These are phyloP conservation scores for Blattamonas nauphoetae DNA, from an alignment of 78 protist genomes.

Conservation along the genomic window DNA sequence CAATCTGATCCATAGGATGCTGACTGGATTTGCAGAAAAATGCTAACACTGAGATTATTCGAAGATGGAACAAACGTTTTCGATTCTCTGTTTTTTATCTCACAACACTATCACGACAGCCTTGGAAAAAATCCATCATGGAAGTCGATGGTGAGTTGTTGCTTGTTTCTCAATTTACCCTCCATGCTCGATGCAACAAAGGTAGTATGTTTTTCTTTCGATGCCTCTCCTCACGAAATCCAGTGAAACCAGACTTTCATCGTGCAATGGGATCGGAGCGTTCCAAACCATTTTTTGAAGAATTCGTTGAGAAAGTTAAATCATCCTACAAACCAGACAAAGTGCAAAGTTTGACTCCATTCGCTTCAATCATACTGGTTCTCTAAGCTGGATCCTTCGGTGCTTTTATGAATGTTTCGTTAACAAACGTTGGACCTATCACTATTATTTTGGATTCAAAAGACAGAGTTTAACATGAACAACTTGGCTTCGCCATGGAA, in stretches of 20 bases:
- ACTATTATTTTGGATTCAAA: neutral
- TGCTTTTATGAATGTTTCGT: neutral
- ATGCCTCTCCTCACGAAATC: no score
- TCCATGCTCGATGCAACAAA: neutral
- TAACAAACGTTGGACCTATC: neutral
- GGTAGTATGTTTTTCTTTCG: no score
- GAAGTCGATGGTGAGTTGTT: neutral
- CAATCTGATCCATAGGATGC: neutral
- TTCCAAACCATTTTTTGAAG: neutral
- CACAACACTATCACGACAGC: neutral
- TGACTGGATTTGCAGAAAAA: neutral
- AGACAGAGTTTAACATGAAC: no score
- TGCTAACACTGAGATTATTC: neutral
- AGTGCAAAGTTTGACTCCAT: neutral
- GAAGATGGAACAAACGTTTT: neutral
- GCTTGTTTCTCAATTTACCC: neutral
- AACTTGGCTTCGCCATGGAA: no score
- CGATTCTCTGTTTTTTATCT: neutral
- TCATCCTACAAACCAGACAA: neutral
- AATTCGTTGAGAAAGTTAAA: neutral
- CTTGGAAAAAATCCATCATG: neutral
- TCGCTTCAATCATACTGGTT: neutral
- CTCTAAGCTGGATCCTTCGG: neutral
- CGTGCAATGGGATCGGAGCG: neutral
- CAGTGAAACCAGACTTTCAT: neutral